phyloP scores from a whole-genome alignment of 2,329 filamentous ascomycete species.

The Colletotrichum theobromicola region DNA sequence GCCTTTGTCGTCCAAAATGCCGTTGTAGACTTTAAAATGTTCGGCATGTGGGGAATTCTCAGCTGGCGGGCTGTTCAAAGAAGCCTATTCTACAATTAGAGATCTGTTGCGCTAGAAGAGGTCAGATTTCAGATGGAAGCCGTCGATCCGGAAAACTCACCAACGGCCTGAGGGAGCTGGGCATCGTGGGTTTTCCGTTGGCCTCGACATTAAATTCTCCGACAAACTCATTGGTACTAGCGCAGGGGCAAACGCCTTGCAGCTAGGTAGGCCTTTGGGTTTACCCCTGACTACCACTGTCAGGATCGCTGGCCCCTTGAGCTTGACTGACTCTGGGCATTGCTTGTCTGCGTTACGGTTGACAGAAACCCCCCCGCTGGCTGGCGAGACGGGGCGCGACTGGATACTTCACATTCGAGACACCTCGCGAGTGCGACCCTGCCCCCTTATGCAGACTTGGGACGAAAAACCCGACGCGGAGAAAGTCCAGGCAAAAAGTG shows the following conservation, averaged over 20 bases:
- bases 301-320: neutral
- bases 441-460: neutral
- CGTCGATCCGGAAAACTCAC: neutral
- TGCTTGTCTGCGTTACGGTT: neutral
- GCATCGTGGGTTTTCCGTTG: neutral
- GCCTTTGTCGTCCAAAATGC: neutral
- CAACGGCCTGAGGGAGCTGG: neutral
- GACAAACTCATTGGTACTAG: neutral
- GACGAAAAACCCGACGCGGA: neutral
- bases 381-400: neutral
- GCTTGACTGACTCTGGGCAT: neutral
- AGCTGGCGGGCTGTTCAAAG: neutral
- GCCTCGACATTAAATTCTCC: neutral
- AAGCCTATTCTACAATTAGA: neutral
- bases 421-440: neutral
- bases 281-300: neutral
- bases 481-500: neutral
- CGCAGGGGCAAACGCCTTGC: neutral
- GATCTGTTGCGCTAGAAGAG: neutral
- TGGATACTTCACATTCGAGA: conserved; percentile 5
- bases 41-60: neutral
- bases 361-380: neutral
- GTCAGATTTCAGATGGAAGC: neutral
- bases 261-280: too few species aligned
- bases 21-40: neutral